These are phyloP conservation scores for Rhodotorula babjevae DNA, from an alignment of 768 basidiomycete genomes.

Conservation along the genomic window DNA sequence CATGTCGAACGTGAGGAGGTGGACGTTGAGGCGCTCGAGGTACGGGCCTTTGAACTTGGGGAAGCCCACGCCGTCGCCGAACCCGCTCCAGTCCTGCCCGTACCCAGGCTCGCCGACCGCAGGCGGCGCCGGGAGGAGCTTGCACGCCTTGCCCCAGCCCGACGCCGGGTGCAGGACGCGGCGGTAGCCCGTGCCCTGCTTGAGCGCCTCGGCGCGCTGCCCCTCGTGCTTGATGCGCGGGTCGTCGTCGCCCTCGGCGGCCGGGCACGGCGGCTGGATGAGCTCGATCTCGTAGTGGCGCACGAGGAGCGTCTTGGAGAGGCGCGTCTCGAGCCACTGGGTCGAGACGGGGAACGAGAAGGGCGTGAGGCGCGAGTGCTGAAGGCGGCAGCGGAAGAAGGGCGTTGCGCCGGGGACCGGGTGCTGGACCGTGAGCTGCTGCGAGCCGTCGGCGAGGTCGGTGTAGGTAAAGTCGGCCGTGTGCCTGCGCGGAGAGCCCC, in stretches of 20 bases:
- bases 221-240: not conserved
- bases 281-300: not conserved
- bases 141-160: not conserved
- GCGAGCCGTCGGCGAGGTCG: not conserved
- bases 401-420: constrained; percentile 1
- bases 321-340: constrained; percentile 12
- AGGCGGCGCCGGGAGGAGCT: not conserved
- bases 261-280: constrained; percentile 13
- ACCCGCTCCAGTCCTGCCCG: constrained; percentile 5
- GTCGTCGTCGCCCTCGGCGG: not conserved
- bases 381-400: constrained; percentile 21
- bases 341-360: constrained; percentile 19
- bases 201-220: not conserved
- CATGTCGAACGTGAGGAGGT: constrained; percentile 13
- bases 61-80: constrained; percentile 16
- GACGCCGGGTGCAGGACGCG: not conserved
- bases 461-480: constrained; percentile 16
- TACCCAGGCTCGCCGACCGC: too few species aligned
- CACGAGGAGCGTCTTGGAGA: not conserved
- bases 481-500: not conserved
- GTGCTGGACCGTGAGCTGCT: constrained; percentile 13
- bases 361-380: constrained; percentile 22
- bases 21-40: constrained; percentile 4
- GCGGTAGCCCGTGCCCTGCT: not conserved
- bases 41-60: constrained; percentile 8